phyloP scores from a whole-genome alignment of 306 rosid genomes.

The Lupinus albus region DNA sequence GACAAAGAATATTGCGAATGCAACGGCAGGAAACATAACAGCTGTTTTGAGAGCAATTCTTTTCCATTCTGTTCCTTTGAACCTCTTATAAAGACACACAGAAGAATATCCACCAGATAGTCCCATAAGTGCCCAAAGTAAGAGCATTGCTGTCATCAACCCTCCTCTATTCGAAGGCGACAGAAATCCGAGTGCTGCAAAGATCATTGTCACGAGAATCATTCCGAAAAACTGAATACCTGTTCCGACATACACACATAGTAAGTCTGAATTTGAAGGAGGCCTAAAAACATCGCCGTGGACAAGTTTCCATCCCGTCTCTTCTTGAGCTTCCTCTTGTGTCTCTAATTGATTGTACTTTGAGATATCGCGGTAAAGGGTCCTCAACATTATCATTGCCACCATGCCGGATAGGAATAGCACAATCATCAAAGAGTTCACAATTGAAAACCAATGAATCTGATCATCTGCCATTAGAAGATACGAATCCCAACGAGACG shows the following conservation, averaged over 20 bases:
- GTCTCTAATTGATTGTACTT: conserved; percentile 89
- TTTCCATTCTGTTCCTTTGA: conserved; percentile 87
- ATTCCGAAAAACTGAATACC: conserved; percentile 92
- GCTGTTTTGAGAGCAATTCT: conserved; percentile 74
- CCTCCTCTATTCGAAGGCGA: conserved; percentile 95
- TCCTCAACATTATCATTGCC: conserved; percentile 96
- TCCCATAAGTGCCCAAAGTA: conserved; percentile 94
- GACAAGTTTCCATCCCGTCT: conserved; percentile 76
- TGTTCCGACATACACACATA: conserved; percentile 85
- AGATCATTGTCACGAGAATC: conserved; percentile 84
- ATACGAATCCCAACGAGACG: conserved; percentile 96
- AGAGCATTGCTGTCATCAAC: conserved; percentile 86
- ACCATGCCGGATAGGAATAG: conserved; percentile 93
- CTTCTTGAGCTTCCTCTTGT: conserved; percentile 28
- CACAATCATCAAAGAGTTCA: conserved; percentile 87
- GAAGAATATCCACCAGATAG: conserved; percentile 74
- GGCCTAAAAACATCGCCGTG: conserved; percentile 89
- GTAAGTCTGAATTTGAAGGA: conserved; percentile 72
- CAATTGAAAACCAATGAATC: conserved; percentile 95
- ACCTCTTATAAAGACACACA: conserved; percentile 66
- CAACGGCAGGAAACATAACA: conserved; percentile 66
- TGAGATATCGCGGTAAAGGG: conserved; percentile 93
- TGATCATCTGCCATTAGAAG: conserved; percentile 96
- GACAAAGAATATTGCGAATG: conserved; percentile 72
- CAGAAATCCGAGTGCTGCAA: conserved; percentile 85